Evolutionary conservation across 176 grass and related monocot genomes (phyloP).

Genomic region (Sorghum bicolor): Sorghum_bicolor_NCBIv3 NC_012872.2:67940501-67941000

Average conservation of each 20-base stretch:
- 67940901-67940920: neutral
- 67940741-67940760: neutral
- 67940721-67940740: neutral
- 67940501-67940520: neutral
- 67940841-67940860: constrained; percentile 50
- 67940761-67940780: neutral
- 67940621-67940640: constrained; percentile 38
- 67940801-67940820: constrained; percentile 39
- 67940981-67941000: neutral
- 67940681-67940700: neutral
- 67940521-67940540: neutral
- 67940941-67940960: neutral
- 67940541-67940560: constrained; percentile 6
- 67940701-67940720: neutral
- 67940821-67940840: constrained; percentile 49
- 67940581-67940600: constrained; percentile 10
- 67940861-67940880: constrained; percentile 50
- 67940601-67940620: neutral
- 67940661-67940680: neutral
- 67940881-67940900: constrained; percentile 52
- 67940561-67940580: constrained; percentile 21
- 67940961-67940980: neutral
- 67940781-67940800: neutral
- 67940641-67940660: neutral
- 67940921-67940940: constrained; percentile 1